Base-by-base conservation (phyloP, 495 filamentous ascomycete genomes). In the Friedmanniomyces endolithicus region DNA sequence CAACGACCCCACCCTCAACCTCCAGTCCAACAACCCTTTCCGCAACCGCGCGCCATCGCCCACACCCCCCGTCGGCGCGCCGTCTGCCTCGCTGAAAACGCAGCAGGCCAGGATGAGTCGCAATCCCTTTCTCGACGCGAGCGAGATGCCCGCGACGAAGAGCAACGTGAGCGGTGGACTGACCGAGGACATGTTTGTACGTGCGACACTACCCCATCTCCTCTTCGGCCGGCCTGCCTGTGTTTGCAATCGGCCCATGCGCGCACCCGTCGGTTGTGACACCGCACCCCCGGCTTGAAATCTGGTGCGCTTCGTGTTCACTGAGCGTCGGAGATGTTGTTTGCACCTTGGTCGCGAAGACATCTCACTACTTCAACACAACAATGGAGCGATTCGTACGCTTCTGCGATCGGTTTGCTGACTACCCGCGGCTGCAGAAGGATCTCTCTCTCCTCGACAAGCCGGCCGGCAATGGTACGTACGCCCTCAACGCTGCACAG, bases 1-100 rank as follows among this genome's bases (percentile, higher is more conserved):
- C 64, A 44, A 59, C 64, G 8, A 62, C 64, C 11, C 64, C 12
- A 60, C 65, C 8, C 56, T 69, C 54, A 64, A 67, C 34, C 61
- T 73, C 25, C 54, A 81, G 56, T 97, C 92, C 59, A 97, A 97
- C 76, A 98, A 98, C 65, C 92, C 92, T n/a, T 98, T 98, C 68
- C 84, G 92, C 74, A 94, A 94, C 69, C 85, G 86, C 61, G 83
- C 86, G 44, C 72, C 78, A 8, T 92, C 90, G 54, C 89, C 87
- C 65, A 64, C 75, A 71, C 23, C 34, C 24, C 64, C 58, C 58
- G 75, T 77, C 61, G 72, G 75, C 65, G 55, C 53, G 59, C 74
- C 70, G 65, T 77, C 88, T 64, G 87, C 88, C 52, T 70, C 81
- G 41, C n/a, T 3, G 31, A 41, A 41, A 2, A 16, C 37, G 37